Base-by-base conservation (phyloP, 2,329 filamentous ascomycete species). In the Pseudocercospora macadamiae region DNA sequence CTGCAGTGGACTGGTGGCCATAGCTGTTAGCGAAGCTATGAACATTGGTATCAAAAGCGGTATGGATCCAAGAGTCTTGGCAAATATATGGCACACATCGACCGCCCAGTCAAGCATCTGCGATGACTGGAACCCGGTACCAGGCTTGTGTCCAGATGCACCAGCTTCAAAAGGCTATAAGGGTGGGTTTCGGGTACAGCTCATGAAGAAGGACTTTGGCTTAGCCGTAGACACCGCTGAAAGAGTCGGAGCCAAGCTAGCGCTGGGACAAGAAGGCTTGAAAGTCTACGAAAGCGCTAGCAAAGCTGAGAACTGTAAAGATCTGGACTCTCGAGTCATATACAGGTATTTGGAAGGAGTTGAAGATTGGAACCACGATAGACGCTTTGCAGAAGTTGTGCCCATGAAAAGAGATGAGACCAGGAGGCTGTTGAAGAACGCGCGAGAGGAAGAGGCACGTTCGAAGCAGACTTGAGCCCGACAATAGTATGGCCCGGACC, bases 131-230 rank as follows among this genome's bases (percentile, higher is more conserved):
- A 78, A 76, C 66, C 82, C 82, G 2, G 80, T 82, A 0, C 81
- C 82, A 2, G 77, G 81, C 2, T 73, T 84, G 1, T 77, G 74
- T 54, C 73, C 77, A 0, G 76, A 81, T 30, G 78, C 81, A 1
- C 80, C 81, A 3, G 76, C 77, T 0, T 76, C 74, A 2, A 78
- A 79, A 19, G 80, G 78, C 0, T 83, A 83, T 66, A 71, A 77
- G 55, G 79, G 80, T 2, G 84, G 84, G 0, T 86, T 87, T 69
- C 80, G 83, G 44, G 80, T 86, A 4, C 78, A 85, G 67, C 65
- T 86, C 64, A 86, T 86, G 82, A 76, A 76, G 60, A 86, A 86
- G 66, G 83, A 86, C 64, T 81, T 87, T 57, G 74, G 75, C 1
- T 68, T 86, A 18, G 84, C 83, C 0, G 75, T 84, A 0, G 79